These are phyloP conservation scores for Houttuynia cordata DNA, from an alignment of 164 flowering plant species.

Conservation along the genomic window DNA sequence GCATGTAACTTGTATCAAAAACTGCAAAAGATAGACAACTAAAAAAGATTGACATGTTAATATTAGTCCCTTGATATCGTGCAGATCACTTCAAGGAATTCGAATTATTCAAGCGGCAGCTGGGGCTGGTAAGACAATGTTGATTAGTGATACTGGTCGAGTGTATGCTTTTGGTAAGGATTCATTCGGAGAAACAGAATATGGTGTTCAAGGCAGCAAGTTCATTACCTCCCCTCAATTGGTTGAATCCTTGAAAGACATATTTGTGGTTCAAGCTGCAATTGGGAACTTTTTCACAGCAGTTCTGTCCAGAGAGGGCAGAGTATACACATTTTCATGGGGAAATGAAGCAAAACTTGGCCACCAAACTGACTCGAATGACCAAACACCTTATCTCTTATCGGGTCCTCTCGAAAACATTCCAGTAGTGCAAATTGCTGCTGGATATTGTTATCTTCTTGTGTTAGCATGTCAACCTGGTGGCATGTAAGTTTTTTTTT, in stretches of 20 bases:
- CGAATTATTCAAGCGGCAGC: constrained; percentile 94
- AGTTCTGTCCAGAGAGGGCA: constrained; percentile 88
- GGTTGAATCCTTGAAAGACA: constrained; percentile 70
- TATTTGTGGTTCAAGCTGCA: constrained; percentile 94
- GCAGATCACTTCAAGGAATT: constrained; percentile 86
- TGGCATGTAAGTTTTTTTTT: constrained; percentile 60
- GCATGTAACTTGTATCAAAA: too few species aligned
- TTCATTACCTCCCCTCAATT: constrained; percentile 53
- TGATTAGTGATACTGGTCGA: constrained; percentile 73
- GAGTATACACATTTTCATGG: constrained; percentile 93
- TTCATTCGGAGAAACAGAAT: constrained; percentile 83
- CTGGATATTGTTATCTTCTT: constrained; percentile 98
- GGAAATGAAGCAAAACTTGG: constrained; percentile 80
- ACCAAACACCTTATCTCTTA: constrained; percentile 67
- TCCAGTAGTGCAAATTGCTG: constrained; percentile 95
- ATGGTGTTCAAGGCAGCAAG: constrained; percentile 54
- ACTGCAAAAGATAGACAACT: not conserved
- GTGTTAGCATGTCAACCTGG: constrained; percentile 77
- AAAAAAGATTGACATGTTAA: not conserved
- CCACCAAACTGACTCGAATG: constrained; percentile 76
- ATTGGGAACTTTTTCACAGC: constrained; percentile 95
- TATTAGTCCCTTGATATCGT: constrained; percentile 7
- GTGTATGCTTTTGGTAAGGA: constrained; percentile 93
- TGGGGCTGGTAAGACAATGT: constrained; percentile 86
- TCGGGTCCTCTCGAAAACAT: constrained; percentile 73